Base-by-base conservation (phyloP, 2,329 filamentous ascomycete genomes). In the Metarhizium rileyi region DNA sequence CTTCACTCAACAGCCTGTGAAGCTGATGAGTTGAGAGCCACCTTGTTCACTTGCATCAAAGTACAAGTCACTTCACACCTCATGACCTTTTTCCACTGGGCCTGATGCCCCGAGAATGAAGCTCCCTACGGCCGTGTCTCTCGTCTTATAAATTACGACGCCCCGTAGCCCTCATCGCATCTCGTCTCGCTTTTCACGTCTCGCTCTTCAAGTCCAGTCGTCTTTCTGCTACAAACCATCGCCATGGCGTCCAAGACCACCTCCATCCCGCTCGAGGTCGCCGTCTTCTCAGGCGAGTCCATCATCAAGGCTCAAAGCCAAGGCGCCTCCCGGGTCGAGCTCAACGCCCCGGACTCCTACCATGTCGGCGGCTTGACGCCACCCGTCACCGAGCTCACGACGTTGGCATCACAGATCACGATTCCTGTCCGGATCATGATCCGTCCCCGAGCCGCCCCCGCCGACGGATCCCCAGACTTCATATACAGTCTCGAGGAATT, bases 351-450 rank as follows among this genome's bases (percentile, higher is more conserved):
- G 9, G 71, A 67, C 3, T 80, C 77, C 1, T 80, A 80, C 54
- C 50, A 57, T 1, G 61, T 56, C 1, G 78, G 76, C 43, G 78
- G 78, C 7, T 67, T 75, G 16, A 80, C 78, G 1, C 78, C 78
- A 2, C 56, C 66, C 0, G 25, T 70, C 3, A 55, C 62, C 8
- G 70, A 75, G 18, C 64, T 77, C 40, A 41, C 52, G 2, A 49
- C 50, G 2, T 59, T 72, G 25, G 54, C 55, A 20, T 30, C 49
- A 30, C 50, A 55, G 49, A 51, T 64, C 25, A 47, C 61, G 10
- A 62, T 72, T 25, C 69, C 75, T 0, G 57, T 79, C 35, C 74
- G 76, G 38, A 57, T 81, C 58, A 79, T 79, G 74, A 75, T 81
- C 53, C 73, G 78, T 8, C 76, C 76, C 5, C 71, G 67, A 52